Evolutionary conservation across 1,139 yeast genomes (phyloP).

Genomic region (Magnusiomyces fungicola): DNA sequence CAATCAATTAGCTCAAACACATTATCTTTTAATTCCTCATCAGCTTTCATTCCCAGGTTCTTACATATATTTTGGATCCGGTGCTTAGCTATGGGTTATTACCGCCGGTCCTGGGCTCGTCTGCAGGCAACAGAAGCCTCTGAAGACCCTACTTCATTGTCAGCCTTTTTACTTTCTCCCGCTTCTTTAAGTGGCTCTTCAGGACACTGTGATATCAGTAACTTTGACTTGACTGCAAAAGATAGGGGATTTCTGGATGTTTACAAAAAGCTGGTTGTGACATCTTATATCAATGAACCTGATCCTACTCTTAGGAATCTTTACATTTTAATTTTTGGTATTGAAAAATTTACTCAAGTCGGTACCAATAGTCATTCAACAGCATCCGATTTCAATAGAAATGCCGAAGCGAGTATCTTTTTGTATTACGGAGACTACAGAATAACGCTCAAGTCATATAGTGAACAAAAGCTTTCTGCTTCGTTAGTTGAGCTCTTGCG

Average conservation of each 20-base stretch:
- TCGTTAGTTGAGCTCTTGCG: slow-evolving; percentile 7
- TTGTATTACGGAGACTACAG: neutral
- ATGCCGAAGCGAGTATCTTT: too few species aligned
- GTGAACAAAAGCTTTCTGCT: slow-evolving; percentile 2
- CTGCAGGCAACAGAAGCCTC: neutral
- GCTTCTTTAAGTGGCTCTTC: too few species aligned
- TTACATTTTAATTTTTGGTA: slow-evolving; percentile 5
- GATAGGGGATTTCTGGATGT: slow-evolving; percentile 8
- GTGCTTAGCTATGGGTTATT: slow-evolving; percentile 13
- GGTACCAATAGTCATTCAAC: too few species aligned
- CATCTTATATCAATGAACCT: slow-evolving; percentile 4
- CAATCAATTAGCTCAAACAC: too few species aligned
- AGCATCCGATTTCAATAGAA: too few species aligned
- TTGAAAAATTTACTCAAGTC: neutral
- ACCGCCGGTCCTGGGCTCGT: slow-evolving; percentile 4
- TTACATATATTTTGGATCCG: slow-evolving; percentile 13
- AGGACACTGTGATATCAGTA: neutral
- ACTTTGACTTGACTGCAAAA: neutral
- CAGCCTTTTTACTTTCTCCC: too few species aligned
- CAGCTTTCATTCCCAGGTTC: slow-evolving; percentile 7
- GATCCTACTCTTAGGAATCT: slow-evolving; percentile 7
- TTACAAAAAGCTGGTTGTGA: slow-evolving; percentile 7
- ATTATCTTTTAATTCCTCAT: neutral
- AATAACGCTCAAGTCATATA: neutral
- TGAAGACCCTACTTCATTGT: neutral